These are phyloP conservation scores for Huntiella abstrusa DNA, from an alignment of 2,329 filamentous ascomycete genomes.

Conservation along the genomic window DNA sequence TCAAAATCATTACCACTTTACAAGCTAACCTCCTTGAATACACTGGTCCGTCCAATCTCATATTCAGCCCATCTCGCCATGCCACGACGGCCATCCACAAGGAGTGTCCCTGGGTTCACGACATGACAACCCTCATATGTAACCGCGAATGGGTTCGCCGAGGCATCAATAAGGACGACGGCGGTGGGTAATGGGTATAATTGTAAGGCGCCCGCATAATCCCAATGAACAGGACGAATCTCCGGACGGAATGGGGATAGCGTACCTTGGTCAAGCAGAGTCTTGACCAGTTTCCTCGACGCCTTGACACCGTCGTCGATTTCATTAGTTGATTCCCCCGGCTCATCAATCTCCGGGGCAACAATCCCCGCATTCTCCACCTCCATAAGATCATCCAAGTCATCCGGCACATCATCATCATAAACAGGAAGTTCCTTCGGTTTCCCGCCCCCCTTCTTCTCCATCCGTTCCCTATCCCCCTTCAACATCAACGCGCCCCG, in stretches of 20 bases:
- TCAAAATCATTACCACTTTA: constrained; percentile 16
- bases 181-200: constrained; percentile 79
- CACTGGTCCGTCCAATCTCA: constrained; percentile 45
- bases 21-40: constrained; percentile 42
- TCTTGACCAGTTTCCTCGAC: constrained; percentile 70
- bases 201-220: constrained; percentile 56
- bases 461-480: constrained; percentile 19
- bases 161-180: constrained; percentile 64
- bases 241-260: constrained; percentile 72
- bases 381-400: constrained; percentile 22
- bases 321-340: constrained; percentile 12
- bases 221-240: constrained; percentile 73
- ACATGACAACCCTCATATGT: constrained; percentile 94
- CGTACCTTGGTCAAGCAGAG: constrained; percentile 75
- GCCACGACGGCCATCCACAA: constrained; percentile 48
- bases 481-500: constrained; percentile 58
- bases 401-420: constrained; percentile 13
- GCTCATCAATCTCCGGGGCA: constrained; percentile 25
- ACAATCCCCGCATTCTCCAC: constrained; percentile 19
- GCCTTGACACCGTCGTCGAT: constrained; percentile 33
- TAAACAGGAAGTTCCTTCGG: constrained; percentile 13
- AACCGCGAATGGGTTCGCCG: constrained; percentile 64
- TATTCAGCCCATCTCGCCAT: constrained; percentile 78
- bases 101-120: constrained; percentile 70
- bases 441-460: constrained; percentile 16